Base-by-base conservation (phyloP, 768 basidiomycete species). In the Phaeotremella fagi region DNA sequence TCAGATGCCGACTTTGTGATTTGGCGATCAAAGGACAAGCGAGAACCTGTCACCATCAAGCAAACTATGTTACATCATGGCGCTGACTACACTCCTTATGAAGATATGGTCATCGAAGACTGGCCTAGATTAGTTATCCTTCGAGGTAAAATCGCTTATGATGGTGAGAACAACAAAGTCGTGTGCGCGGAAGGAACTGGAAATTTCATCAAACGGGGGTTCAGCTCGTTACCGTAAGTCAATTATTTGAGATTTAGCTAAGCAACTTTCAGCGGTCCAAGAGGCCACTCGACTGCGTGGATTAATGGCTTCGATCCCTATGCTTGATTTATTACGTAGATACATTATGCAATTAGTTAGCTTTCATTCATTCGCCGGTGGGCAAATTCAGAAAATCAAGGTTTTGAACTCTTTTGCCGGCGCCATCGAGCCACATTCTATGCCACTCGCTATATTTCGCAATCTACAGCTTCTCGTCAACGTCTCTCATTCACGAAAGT, bases 71-170 rank as follows among this genome's bases (percentile, higher is more conserved):
- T 75, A 11, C 60, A 75, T 27, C 60, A 64, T n/a, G 51, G 62
- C 36, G 60, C 68, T 46, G 74, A 75, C 46, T 75, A 76, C 58
- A 76, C 75, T 3, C 75, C 75, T 1, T 76, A 66, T 53, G 75
- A 76, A 51, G 75, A 71, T 6, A 64, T 74, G 44, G 51, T 54
- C 20, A 59, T 76, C 24, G 37, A 61, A 14, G 72, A 76, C 52
- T 76, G 75, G 75, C 75, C 75, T 3, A 59, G 68, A 37, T 31
- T 57, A 50, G 62, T 64, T 5, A 9, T 60, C 1, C 45, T 64
- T 33, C 46, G 62, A 20, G 62, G 62, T 5, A 48, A 60, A 26
- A 38, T 60, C 1, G 59, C 56, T 14, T 64, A 64, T 46, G 59
- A 60, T 31, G 62, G 62, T 14, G 55, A 35, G 4, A 45, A 23